Percentiles rank a stretch among this genome's conserved stretches.
Conservation (phyloP, 768 basidiomycete genomes). For the Boletus coccyginus region DNA sequence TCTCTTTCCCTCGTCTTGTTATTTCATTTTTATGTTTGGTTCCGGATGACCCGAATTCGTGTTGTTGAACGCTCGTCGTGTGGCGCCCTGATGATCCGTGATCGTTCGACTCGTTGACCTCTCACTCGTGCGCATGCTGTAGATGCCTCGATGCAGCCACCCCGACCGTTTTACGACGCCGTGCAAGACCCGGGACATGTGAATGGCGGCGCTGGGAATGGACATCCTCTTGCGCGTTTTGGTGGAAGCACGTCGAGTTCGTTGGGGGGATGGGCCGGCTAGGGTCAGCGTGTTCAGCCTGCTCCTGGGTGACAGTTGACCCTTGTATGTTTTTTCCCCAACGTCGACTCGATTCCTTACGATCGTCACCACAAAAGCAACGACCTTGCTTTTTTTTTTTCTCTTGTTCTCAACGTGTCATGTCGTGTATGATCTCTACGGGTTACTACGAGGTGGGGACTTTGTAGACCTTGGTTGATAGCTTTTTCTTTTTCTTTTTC, state of each 20-base stretch:
- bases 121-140: neutral
- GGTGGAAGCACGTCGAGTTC: conserved; percentile 24
- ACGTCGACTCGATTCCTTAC: no score
- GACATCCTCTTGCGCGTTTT: conserved; percentile 6
- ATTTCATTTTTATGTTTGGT: conserved; percentile 1
- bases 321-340: no score
- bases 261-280: conserved; percentile 30
- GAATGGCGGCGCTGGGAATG: conserved; percentile 4
- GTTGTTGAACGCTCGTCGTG: neutral
- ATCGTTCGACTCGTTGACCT: neutral
- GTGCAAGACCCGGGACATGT: conserved; percentile 2
- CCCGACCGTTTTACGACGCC: conserved; percentile 10
- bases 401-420: no score
- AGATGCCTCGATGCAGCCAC: conserved; percentile 9
- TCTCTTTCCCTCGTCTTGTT: conserved; percentile 3
- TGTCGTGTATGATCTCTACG: conserved; percentile 7
- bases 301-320: no score
- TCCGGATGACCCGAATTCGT: conserved; percentile 1
- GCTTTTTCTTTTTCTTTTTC: no score
- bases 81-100: conserved; percentile 2
- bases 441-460: conserved; percentile 12
- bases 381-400: no score
- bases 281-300: no score
- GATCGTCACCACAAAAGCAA: no score
- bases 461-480: conserved; percentile 11